Conservation (phyloP, 177 flowering plant genomes). For the Vitis hybrid region DNA sequence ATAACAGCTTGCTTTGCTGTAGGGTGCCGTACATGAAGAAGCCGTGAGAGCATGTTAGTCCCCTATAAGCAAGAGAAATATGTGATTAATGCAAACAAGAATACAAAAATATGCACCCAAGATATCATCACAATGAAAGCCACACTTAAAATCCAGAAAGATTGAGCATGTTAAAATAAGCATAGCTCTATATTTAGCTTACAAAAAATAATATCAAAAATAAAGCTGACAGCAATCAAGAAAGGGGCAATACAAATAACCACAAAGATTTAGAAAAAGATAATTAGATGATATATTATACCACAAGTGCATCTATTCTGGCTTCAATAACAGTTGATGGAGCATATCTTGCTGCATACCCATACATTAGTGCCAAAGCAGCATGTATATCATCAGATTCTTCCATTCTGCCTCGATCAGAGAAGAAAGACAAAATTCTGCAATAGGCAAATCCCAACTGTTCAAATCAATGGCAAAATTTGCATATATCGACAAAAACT, state of each 20-base stretch:
- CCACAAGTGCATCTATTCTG: conserved; percentile 97
- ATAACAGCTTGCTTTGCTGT: conserved; percentile 97
- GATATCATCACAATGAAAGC: neutral
- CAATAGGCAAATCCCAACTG: conserved; percentile 10
- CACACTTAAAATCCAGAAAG: too few relatives aligned
- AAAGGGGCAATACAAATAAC: neutral
- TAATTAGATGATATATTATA: conserved; percentile 23
- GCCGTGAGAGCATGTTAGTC: conserved; percentile 93
- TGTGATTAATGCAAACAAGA: neutral
- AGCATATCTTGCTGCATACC: conserved; percentile 99
- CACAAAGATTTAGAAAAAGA: neutral
- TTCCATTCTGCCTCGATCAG: conserved; percentile 56
- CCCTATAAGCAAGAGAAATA: conserved; percentile 52
- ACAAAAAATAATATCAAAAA: too few relatives aligned
- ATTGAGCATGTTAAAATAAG: too few relatives aligned
- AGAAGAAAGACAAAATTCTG: conserved; percentile 80
- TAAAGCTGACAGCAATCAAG: neutral
- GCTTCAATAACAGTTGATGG: conserved; percentile 98
- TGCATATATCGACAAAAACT: too few relatives aligned
- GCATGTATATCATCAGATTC: conserved; percentile 98
- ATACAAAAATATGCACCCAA: neutral
- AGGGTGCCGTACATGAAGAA: conserved; percentile 87
- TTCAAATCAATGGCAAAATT: neutral
- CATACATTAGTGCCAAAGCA: conserved; percentile 97
- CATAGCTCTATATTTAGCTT: too few relatives aligned